phyloP scores from a whole-genome alignment of 768 basidiomycete genomes.

The Trametes gibbosa region DNA sequence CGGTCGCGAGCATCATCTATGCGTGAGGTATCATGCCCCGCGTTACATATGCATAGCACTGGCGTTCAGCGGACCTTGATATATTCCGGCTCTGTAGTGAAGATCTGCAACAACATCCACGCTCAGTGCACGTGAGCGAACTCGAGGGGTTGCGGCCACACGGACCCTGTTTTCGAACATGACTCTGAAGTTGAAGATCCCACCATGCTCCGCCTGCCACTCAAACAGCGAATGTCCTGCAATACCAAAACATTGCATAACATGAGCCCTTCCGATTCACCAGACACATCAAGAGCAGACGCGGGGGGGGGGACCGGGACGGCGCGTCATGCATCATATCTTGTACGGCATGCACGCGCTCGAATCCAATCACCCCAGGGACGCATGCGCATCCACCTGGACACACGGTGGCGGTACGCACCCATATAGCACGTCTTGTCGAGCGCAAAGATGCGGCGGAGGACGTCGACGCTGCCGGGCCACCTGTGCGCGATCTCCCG shows the following conservation, averaged over 20 bases:
- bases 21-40: not conserved
- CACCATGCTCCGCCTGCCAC: conserved; percentile 18
- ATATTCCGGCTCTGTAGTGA: conserved; percentile 49
- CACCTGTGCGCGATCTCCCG: conserved; percentile 9
- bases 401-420: not conserved
- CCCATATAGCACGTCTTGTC: conserved; percentile 11
- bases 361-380: no score
- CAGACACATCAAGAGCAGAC: no score
- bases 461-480: conserved; percentile 20
- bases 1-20: conserved; percentile 43
- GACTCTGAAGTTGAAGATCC: conserved; percentile 24
- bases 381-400: not conserved
- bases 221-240: conserved; percentile 1
- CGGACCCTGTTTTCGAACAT: conserved; percentile 40
- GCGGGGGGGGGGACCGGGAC: no score
- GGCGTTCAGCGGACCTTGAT: conserved; percentile 35
- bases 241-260: no score
- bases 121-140: no score
- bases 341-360: no score
- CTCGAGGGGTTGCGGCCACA: not conserved
- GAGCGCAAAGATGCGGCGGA: conserved; percentile 4
- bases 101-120: conserved; percentile 34
- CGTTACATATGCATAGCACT: not conserved
- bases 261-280: no score
- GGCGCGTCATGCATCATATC: no score